phyloP scores from a whole-genome alignment of 345 rosid species.

The Leavenworthia alabamica region DNA sequence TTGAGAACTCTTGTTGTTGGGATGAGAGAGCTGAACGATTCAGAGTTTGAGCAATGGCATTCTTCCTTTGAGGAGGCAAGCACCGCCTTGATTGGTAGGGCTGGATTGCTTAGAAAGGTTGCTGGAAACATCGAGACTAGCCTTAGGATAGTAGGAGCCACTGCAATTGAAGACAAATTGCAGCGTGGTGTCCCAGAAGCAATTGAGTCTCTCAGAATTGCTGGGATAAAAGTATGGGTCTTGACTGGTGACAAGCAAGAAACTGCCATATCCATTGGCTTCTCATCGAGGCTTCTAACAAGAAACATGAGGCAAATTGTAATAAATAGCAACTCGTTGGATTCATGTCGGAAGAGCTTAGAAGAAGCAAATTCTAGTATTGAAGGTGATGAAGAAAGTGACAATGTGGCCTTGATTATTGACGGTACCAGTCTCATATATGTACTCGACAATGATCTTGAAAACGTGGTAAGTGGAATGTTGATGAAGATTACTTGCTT shows the following conservation, averaged over 20 bases:
- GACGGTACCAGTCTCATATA: constrained; percentile 98
- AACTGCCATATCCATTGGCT: constrained; percentile 96
- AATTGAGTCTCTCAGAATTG: constrained; percentile 76
- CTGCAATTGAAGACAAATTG: constrained; percentile 95
- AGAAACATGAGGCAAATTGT: constrained; percentile 70
- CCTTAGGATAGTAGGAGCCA: constrained; percentile 69
- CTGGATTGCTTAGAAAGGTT: constrained; percentile 71
- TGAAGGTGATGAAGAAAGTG: constrained; percentile 30
- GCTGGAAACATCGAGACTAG: constrained; percentile 62
- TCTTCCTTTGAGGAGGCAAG: constrained; percentile 74
- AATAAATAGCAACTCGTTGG: constrained; percentile 68
- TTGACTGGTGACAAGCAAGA: constrained; percentile 99
- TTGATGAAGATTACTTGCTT: background rate
- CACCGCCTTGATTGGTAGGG: constrained; percentile 78
- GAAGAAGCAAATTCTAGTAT: constrained; percentile 56
- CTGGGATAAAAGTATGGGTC: constrained; percentile 94
- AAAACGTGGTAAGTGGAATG: constrained; percentile 55
- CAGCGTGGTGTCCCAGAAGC: constrained; percentile 95
- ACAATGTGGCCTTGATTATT: constrained; percentile 71
- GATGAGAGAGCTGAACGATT: constrained; percentile 63
- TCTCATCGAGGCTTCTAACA: constrained; percentile 90
- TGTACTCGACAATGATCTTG: constrained; percentile 86
- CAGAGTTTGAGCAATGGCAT: constrained; percentile 92
- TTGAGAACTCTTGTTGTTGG: constrained; percentile 93
- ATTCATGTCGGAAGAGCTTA: constrained; percentile 66